Evolutionary conservation across 441 rosid genomes (phyloP).

Genomic region (California macrophylla): DNA sequence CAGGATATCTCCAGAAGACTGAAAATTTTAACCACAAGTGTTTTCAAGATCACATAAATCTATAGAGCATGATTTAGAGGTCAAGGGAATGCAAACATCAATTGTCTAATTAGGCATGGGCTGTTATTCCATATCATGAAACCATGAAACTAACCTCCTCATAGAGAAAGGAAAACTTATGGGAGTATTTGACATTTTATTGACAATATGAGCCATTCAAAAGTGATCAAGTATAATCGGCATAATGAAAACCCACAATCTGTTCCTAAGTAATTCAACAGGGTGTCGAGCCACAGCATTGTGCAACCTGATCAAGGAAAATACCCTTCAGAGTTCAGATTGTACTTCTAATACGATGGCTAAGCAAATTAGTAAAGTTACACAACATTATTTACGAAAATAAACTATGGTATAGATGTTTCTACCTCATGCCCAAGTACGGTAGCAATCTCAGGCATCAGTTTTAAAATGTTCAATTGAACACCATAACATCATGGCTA

Average conservation of each 20-base stretch:
- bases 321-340: slow-evolving; percentile 3
- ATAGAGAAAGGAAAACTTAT: slow-evolving; percentile 80
- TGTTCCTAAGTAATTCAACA: slow-evolving; percentile 62
- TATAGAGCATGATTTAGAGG: not conserved
- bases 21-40: not conserved
- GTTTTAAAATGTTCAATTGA: slow-evolving; percentile 62
- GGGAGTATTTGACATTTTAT: slow-evolving; percentile 59
- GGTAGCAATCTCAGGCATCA: slow-evolving; percentile 86
- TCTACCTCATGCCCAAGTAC: slow-evolving; percentile 77
- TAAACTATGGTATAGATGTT: not conserved
- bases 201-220: slow-evolving; percentile 62
- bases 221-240: slow-evolving; percentile 67
- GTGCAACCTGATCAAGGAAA: slow-evolving; percentile 52
- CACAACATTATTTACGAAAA: not conserved
- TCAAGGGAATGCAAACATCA: not conserved
- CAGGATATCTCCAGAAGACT: not conserved
- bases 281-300: slow-evolving; percentile 84
- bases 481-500: no score
- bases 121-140: not conserved
- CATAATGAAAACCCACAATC: slow-evolving; percentile 66
- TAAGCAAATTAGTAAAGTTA: not conserved
- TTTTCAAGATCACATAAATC: not conserved
- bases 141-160: slow-evolving; percentile 44
- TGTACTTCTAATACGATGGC: not conserved
- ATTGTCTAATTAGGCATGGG: not conserved